phyloP scores from a whole-genome alignment of 495 filamentous ascomycete species.

The Oidiodendron maius region DNA sequence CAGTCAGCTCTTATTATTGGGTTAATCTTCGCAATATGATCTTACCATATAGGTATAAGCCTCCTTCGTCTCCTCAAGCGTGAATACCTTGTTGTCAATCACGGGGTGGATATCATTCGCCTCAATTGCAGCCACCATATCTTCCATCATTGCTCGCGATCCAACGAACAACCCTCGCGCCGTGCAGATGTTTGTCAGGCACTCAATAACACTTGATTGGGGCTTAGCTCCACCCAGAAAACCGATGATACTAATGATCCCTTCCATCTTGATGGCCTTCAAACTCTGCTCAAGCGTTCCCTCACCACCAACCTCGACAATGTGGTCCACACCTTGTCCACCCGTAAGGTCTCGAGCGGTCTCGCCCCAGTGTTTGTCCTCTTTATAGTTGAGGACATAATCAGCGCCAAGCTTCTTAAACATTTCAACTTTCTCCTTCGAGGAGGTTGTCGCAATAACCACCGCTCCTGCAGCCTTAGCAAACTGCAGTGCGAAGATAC shows the following conservation, averaged over 20 bases:
- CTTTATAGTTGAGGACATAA: conserved; percentile 73
- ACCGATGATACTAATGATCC: conserved; percentile 62
- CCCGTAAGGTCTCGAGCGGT: conserved; percentile 59
- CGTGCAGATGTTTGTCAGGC: conserved; percentile 43
- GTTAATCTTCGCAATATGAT: too few relatives aligned
- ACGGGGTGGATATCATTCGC: conserved; percentile 31
- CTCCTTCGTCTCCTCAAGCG: conserved; percentile 31
- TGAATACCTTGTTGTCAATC: conserved; percentile 28
- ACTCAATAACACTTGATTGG: conserved; percentile 46
- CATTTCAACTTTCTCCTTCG: conserved; percentile 54
- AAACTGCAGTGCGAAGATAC: conserved; percentile 32
- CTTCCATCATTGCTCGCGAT: conserved; percentile 29
- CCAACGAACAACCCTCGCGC: conserved; percentile 32
- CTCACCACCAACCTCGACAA: conserved; percentile 70
- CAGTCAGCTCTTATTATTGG: too few relatives aligned
- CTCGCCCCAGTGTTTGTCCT: conserved; percentile 66
- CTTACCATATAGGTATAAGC: too few relatives aligned
- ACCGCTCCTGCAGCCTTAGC: conserved; percentile 30
- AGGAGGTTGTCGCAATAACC: conserved; percentile 77
- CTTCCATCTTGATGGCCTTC: conserved; percentile 60
- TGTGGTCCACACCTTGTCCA: conserved; percentile 58
- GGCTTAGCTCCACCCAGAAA: conserved; percentile 47
- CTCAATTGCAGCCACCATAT: conserved; percentile 28
- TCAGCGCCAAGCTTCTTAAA: conserved; percentile 72
- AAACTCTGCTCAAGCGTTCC: conserved; percentile 56